These are phyloP conservation scores for Talaromyces liani DNA, from an alignment of 495 filamentous ascomycete genomes.

Conservation along the genomic window DNA sequence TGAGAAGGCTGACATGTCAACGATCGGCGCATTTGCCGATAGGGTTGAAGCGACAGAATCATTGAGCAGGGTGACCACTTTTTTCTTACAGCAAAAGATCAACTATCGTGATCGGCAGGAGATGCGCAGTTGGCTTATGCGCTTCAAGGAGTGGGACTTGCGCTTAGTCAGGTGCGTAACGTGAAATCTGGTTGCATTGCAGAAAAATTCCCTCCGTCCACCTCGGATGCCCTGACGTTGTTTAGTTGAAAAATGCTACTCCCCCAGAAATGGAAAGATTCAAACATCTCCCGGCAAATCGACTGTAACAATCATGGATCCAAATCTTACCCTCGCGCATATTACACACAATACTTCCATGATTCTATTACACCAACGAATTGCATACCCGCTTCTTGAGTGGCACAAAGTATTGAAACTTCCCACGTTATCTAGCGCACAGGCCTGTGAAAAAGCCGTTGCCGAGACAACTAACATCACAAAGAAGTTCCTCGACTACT, in stretches of 20 bases:
- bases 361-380: slow-evolving; percentile 13
- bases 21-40: slow-evolving; percentile 34
- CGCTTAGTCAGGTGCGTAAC: slow-evolving; percentile 19
- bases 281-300: slow-evolving; percentile 23
- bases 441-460: slow-evolving; percentile 10
- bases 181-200: not conserved
- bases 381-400: slow-evolving; percentile 15
- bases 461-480: slow-evolving; percentile 7
- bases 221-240: not conserved
- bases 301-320: slow-evolving; percentile 15
- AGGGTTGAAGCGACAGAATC: slow-evolving; percentile 31
- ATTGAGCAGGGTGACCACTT: slow-evolving; percentile 28
- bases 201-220: not conserved
- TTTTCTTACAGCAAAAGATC: slow-evolving; percentile 28
- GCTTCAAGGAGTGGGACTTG: slow-evolving; percentile 33
- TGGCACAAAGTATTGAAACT: slow-evolving; percentile 25
- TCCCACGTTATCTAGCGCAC: slow-evolving; percentile 23
- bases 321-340: slow-evolving; percentile 15
- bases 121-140: slow-evolving; percentile 26
- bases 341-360: slow-evolving; percentile 14
- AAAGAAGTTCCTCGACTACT: slow-evolving; percentile 5
- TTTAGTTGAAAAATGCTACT: slow-evolving; percentile 31
- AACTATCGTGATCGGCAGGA: slow-evolving; percentile 21
- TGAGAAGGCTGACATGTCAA: slow-evolving; percentile 21
- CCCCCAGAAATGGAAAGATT: slow-evolving; percentile 29